Evolutionary conservation across 2,329 filamentous ascomycete species (phyloP).

Genomic region (Sclerotinia glacialis): DNA sequence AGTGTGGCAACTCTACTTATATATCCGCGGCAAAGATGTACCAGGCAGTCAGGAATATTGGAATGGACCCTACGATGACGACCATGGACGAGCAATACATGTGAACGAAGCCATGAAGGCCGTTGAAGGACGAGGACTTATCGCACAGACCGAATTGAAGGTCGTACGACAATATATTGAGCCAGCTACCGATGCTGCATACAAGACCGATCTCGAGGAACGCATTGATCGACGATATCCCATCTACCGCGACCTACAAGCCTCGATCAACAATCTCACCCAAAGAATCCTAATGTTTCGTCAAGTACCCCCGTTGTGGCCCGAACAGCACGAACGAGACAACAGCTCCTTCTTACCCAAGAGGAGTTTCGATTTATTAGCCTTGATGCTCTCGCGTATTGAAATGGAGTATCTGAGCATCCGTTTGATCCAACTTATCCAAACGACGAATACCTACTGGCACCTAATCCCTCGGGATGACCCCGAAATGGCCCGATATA

Average conservation of each 20-base stretch:
- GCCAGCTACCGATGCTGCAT: constrained; percentile 1
- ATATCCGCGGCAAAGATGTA: background rate
- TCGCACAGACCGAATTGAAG: background rate
- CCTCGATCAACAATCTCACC: constrained; percentile 11
- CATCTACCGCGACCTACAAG: constrained; percentile 14
- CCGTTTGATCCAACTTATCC: constrained; percentile 15
- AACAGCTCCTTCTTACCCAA: constrained; percentile 13
- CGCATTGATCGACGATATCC: constrained; percentile 17
- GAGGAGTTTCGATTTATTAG: constrained; percentile 7
- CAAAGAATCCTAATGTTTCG: constrained; percentile 13
- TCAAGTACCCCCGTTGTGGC: constrained; percentile 17
- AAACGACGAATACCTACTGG: constrained; percentile 5
- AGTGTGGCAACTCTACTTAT: constrained; percentile 4
- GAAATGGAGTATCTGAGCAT: constrained; percentile 21
- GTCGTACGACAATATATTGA: constrained; percentile 14
- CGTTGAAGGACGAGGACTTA: constrained; percentile 5
- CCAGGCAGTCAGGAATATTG: constrained; percentile 15
- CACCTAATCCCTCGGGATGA: constrained; percentile 17
- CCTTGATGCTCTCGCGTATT: constrained; percentile 18
- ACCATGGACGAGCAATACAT: constrained; percentile 16
- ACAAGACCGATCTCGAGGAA: constrained; percentile 14
- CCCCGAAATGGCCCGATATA: background rate
- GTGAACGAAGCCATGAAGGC: constrained; percentile 18
- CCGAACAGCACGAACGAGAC: constrained; percentile 21
- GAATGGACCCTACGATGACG: constrained; percentile 20